Evolutionary conservation across 768 basidiomycete species (phyloP), one percentile per base, ranked within the genome.

Genomic region (Auricularia sp.): DNA sequence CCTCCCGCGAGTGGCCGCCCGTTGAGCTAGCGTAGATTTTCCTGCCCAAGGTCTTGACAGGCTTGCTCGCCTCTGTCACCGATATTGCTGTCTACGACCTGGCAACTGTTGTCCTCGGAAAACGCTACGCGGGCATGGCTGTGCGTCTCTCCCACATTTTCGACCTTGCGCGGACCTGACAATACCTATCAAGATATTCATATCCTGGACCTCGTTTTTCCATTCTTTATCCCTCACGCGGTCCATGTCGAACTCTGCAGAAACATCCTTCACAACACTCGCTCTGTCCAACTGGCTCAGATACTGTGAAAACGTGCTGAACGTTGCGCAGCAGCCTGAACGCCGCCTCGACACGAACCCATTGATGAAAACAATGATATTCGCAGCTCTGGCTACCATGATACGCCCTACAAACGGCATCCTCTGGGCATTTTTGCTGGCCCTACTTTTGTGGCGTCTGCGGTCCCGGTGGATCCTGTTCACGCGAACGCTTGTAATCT

Each of bases 191-290:
- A 59, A 98, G 94, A 75, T 88, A 44, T 80, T 94, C 66, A 73
- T 98, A 44, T 92, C 93, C 34, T 71, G 96, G 62, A 85, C 88
- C 1, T 95, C 92, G 3, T 85, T 96, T 71, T 98, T 98, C 77
- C 84, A 98, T 75, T 85, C 83, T 0, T 80, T 95, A 63, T 83
- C 91, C 1, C 78, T 97, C 33, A 89, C 94, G 3, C 83, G 97
- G 42, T 91, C 94, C 0, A 77, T 98, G 63, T 95, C 93, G 36
- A 99, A 98, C 72, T 95, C 94, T 13, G 76, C 95, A 34, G 97
- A 99, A 72, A 94, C 94, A 0, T 86, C 92, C 0, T 76, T 98
- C 54, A 89, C 90, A 0, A 86, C 86, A 0, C 75, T 89, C 51
- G 95, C 94, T 1, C 81, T 96, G 64, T 77, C 79, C 13, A 82